Evolutionary conservation across 805 yeast species (phyloP), one percentile per base, ranked within the genome.

Genomic region (Candida sonorensis): DNA sequence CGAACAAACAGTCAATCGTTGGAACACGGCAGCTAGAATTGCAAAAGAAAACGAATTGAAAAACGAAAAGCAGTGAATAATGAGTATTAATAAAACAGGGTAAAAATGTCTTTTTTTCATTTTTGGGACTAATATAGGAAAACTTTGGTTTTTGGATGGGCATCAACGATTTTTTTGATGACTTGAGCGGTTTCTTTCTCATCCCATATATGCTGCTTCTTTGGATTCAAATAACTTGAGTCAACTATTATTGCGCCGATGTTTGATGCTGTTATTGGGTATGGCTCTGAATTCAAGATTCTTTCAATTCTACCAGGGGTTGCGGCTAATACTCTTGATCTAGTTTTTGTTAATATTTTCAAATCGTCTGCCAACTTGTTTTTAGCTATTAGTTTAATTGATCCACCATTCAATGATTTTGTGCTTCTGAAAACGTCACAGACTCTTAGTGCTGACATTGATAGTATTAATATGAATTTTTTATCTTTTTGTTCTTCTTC

Each of bases 381-480:
- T 58, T 85, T 85, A 40, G 79, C 72, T 48, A 85, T 84, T 29
- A 85, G 52, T 53, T 84, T 85, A 29, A 83, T 45, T 4, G 86
- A 72, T 0, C 77, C 72, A 22, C 54, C 58, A 16, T 48, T 43
- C 68, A 24, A 62, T 34, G 46, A 67, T 51, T 57, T 66, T 33
- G 72, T 55, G 1, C 82, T 75, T 42, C 95, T 70, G 50, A 72
- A 80, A 3, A 86, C 68, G 47, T 88, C 96, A 48, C 96, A 90
- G 2, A 86, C 92, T 44, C 97, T 69, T 16, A 86, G 62, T 9
- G 95, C 92, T 0, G 95, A 84, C 65, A 81, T 70, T 1, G 88
- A 69, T 11, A 81, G 47, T 2, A 79, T 57, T 11, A 79, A 56
- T 41, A 75, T 52, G 57, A 69, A 61, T 33, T 69, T 67, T 18